Evolutionary conservation across 2,329 filamentous ascomycete genomes (phyloP).

Genomic region (Exophiala sp.): DNA sequence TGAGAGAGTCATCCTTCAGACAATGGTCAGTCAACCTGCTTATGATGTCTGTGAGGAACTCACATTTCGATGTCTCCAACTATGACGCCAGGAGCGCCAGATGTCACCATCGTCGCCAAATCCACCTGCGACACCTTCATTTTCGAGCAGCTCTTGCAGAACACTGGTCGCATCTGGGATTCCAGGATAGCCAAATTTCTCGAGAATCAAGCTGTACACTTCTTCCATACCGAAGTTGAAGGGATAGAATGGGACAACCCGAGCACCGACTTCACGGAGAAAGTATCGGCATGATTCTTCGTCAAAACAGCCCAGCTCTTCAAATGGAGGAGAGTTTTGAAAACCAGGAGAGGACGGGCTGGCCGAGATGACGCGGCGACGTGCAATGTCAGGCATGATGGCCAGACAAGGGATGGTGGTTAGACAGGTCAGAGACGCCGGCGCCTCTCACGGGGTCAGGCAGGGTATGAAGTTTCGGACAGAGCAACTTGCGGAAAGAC

Average conservation of each 20-base stretch:
- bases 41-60: slow-evolving; percentile 2
- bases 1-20: slow-evolving; percentile 22
- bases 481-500: slow-evolving; percentile 1
- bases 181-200: slow-evolving; percentile 26
- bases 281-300: slow-evolving; percentile 30
- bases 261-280: slow-evolving; percentile 27
- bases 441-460: neutral
- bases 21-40: slow-evolving; percentile 2
- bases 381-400: slow-evolving; percentile 12
- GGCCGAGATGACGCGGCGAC: slow-evolving; percentile 8
- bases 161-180: slow-evolving; percentile 28
- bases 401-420: neutral
- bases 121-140: slow-evolving; percentile 24
- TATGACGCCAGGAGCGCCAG: slow-evolving; percentile 30
- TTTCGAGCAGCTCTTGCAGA: slow-evolving; percentile 29
- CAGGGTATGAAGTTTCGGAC: slow-evolving; percentile 1
- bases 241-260: slow-evolving; percentile 27
- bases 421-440: neutral
- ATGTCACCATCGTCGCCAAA: slow-evolving; percentile 30
- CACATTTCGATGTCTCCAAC: slow-evolving; percentile 30
- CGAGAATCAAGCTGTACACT: slow-evolving; percentile 27
- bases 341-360: slow-evolving; percentile 2
- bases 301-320: slow-evolving; percentile 27
- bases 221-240: slow-evolving; percentile 31
- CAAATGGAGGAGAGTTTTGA: slow-evolving; percentile 6